Evolutionary conservation across 495 filamentous ascomycete species (phyloP), one percentile per base, ranked within the genome.

Genomic region (Podospora australis): DNA sequence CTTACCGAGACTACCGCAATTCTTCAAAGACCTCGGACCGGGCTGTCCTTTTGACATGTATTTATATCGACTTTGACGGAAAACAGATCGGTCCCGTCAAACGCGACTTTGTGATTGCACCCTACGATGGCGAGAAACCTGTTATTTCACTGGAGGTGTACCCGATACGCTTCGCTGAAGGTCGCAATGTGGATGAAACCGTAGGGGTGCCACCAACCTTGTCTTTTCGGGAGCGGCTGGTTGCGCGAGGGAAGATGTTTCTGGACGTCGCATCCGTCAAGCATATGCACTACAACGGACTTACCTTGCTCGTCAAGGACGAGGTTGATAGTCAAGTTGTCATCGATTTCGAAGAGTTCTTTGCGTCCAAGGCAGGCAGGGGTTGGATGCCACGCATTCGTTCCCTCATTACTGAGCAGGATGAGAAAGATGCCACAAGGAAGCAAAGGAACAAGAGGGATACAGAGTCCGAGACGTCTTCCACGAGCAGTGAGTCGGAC

Each of bases 311-410:
- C 2, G 52, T 45, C 4, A 26, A 51, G 28, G 69, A 70, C n/a
- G 57, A 74, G 41, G 59, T 70, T 10, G 68, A 75, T 7, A 68
- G 72, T 35, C 62, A 72, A 39, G 68, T 72, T 6, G 60, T 75
- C 6, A 53, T 73, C 16, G 72, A 75, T 46, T 69, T 72, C 53
- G 51, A 58, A n/a, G 52, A 57, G 19, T 69, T 68, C 9, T 66
- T 64, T 34, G 21, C 48, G 11, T 30, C 46, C 22, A 30, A 57
- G 42, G 25, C 17, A 25, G 7, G 30, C 4, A 13, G 53, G 8
- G 19, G 42, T 3, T 56, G 52, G 52, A 49, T 54, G 25, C 53
- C 56, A n/a, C 1, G n/a, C 10, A 5, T 11, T 51, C 21, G 45
- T 53, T 29, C 10, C 26, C 30, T 30, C n/a, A 14, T 19, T 46